Evolutionary conservation across 352 stramenopile genomes (phyloP).

Genomic region (Phytophthora quininea): DNA sequence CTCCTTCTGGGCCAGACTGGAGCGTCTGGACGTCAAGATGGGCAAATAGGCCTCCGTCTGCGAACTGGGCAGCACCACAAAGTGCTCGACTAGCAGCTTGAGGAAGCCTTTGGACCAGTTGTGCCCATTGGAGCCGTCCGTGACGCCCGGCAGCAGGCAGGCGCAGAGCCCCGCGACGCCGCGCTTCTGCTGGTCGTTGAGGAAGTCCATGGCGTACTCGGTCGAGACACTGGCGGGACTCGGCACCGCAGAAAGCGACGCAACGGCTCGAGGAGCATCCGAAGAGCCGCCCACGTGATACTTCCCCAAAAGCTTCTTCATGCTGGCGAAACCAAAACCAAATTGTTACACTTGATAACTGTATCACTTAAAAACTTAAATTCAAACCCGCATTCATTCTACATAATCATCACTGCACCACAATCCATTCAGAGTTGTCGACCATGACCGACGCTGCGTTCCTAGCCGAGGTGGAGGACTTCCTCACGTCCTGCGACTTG

Average conservation of each 20-base stretch:
- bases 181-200: constrained; percentile 65
- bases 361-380: too few species aligned
- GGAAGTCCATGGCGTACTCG: constrained; percentile 37
- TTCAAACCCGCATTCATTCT: too few species aligned
- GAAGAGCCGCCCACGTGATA: background rate
- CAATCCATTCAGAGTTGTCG: background rate
- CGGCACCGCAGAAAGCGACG: background rate
- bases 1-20: constrained; percentile 23
- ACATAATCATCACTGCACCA: too few species aligned
- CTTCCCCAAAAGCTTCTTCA: constrained; percentile 10
- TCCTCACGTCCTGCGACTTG: too few species aligned
- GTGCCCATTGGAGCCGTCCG: constrained; percentile 61
- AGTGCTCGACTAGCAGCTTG: constrained; percentile 64
- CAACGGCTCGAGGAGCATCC: background rate
- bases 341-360: too few species aligned
- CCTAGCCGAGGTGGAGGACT: too few species aligned
- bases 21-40: constrained; percentile 57
- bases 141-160: constrained; percentile 68
- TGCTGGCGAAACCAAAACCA: background rate
- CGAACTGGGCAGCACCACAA: constrained; percentile 51
- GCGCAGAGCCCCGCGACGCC: constrained; percentile 70
- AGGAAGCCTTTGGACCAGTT: constrained; percentile 74
- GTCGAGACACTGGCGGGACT: constrained; percentile 6
- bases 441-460: background rate
- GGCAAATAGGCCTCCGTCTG: constrained; percentile 76